Evolutionary conservation across 192 early-diverging fungal genomes (phyloP).

Genomic region (Backusella tarrabulga): DNA sequence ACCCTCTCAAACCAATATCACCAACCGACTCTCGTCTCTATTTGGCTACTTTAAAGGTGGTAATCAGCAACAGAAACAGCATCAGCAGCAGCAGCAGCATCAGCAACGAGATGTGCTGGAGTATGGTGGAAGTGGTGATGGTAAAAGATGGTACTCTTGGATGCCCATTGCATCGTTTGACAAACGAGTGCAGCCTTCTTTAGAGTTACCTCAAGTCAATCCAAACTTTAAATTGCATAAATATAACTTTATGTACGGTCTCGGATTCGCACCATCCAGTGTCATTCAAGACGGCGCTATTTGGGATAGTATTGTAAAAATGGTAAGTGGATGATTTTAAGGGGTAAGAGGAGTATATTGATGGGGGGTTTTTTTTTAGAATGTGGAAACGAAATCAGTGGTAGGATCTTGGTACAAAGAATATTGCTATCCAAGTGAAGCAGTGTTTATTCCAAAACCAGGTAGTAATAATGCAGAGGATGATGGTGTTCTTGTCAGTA

Average conservation of each 20-base stretch:
- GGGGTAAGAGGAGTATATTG: background rate
- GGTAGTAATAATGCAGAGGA: slow-evolving; percentile 40
- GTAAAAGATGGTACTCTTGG: slow-evolving; percentile 5
- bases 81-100: background rate
- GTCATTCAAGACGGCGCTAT: slow-evolving; percentile 27
- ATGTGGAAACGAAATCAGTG: slow-evolving; percentile 31
- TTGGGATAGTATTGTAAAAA: slow-evolving; percentile 42
- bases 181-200: slow-evolving; percentile 9
- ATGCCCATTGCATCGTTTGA: slow-evolving; percentile 21
- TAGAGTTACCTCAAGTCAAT: slow-evolving; percentile 40
- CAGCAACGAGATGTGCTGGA: background rate
- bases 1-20: background rate
- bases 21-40: background rate
- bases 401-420: slow-evolving; percentile 43
- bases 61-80: background rate
- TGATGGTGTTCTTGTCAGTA: slow-evolving; percentile 69
- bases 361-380: slow-evolving; percentile 19
- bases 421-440: slow-evolving; percentile 75
- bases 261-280: slow-evolving; percentile 11
- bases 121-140: background rate
- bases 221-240: slow-evolving; percentile 8
- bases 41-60: background rate
- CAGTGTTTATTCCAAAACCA: slow-evolving; percentile 66
- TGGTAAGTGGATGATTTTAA: slow-evolving; percentile 18
- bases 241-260: slow-evolving; percentile 32